Evolutionary conservation across 2,329 filamentous ascomycete species (phyloP).

Genomic region (Exophiala dermatitidis): DNA sequence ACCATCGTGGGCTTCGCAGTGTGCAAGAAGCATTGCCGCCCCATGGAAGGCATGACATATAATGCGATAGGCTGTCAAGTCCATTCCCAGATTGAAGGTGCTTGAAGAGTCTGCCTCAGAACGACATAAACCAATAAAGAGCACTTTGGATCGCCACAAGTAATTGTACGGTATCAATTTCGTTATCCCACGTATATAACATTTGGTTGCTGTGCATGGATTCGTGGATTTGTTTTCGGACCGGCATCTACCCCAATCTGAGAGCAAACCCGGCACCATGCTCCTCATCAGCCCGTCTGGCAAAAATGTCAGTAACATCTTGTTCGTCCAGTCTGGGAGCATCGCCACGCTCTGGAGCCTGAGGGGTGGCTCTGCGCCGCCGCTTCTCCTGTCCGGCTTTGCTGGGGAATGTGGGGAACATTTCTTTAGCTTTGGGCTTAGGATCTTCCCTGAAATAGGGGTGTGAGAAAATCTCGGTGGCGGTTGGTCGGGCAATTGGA

Average conservation of each 20-base stretch:
- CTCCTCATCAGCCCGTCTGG: constrained; percentile 15
- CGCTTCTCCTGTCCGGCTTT: constrained; percentile 88
- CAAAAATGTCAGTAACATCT: constrained; percentile 67
- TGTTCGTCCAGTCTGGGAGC: constrained; percentile 46
- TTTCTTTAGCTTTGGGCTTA: constrained; percentile 75
- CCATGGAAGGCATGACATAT: too few species aligned
- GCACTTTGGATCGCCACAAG: too few species aligned
- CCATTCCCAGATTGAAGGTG: too few species aligned
- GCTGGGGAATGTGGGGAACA: constrained; percentile 96
- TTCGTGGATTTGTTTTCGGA: too few species aligned
- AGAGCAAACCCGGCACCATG: constrained; percentile 53
- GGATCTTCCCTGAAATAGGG: constrained; percentile 85
- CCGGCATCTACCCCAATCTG: constrained; percentile 46
- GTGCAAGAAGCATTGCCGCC: too few species aligned
- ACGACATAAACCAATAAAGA: too few species aligned
- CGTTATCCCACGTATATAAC: too few species aligned
- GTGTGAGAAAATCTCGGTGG: constrained; percentile 67
- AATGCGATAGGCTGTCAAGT: too few species aligned
- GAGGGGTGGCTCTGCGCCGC: constrained; percentile 64
- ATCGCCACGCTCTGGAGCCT: constrained; percentile 73
- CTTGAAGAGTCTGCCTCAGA: too few species aligned
- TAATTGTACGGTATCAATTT: too few species aligned
- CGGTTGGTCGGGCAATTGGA: constrained; percentile 62
- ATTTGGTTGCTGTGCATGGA: too few species aligned
- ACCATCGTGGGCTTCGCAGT: too few species aligned